Conservation (phyloP, 2,329 filamentous ascomycete species). For the Colletotrichum navitas region DNA sequence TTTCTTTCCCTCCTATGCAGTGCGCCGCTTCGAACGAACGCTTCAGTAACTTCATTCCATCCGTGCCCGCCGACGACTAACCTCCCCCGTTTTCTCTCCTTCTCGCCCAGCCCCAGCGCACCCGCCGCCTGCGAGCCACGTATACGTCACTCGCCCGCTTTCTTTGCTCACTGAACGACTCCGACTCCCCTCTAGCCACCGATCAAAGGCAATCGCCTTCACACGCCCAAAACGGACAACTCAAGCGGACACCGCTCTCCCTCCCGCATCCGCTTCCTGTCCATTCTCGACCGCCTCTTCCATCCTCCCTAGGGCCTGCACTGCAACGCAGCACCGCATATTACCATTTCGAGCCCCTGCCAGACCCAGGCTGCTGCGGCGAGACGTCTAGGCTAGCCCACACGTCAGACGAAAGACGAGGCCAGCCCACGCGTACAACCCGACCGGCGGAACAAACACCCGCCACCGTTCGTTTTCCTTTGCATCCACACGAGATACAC, state of each 20-base stretch:
- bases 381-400: conserved; percentile 44
- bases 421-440: conserved; percentile 31
- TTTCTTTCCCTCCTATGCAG: conserved; percentile 3
- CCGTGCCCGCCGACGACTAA: conserved; percentile 13
- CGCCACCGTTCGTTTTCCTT: conserved; percentile 18
- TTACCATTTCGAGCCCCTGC: conserved; percentile 29
- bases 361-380: conserved; percentile 40
- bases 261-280: conserved; percentile 60
- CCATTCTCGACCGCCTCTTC: conserved; percentile 63
- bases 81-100: conserved; percentile 4
- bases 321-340: conserved; percentile 24
- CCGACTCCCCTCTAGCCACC: conserved; percentile 40
- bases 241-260: conserved; percentile 60
- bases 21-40: conserved; percentile 26
- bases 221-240: conserved; percentile 63
- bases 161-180: conserved; percentile 44
- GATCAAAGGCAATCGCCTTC: conserved; percentile 48
- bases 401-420: conserved; percentile 45
- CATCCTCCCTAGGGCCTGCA: conserved; percentile 63
- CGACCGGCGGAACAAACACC: conserved; percentile 31
- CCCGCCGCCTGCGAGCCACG: conserved; percentile 35
- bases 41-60: conserved; percentile 30
- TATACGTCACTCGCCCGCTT: conserved; percentile 38
- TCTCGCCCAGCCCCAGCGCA: conserved; percentile 19
- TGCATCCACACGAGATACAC: conserved; percentile 32